Evolutionary conservation across 441 rosid genomes (phyloP).

Genomic region (Aquilaria agallochum): DNA sequence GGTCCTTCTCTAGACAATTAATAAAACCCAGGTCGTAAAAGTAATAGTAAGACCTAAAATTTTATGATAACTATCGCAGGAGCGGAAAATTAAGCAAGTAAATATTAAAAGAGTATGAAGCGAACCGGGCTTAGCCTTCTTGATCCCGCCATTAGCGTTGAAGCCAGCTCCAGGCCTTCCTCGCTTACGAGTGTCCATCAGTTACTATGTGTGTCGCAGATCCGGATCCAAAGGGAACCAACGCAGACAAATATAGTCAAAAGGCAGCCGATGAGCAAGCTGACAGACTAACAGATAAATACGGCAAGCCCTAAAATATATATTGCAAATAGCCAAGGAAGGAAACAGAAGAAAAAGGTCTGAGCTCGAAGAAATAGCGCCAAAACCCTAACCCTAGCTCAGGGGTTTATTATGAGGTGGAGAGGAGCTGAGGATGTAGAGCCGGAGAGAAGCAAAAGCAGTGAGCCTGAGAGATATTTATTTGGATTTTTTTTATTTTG

Average conservation of each 20-base stretch:
- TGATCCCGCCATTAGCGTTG: slow-evolving; percentile 56
- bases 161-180: slow-evolving; percentile 47
- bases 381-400: slow-evolving; percentile 24
- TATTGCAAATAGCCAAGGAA: neutral
- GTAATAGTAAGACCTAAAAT: neutral
- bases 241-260: neutral
- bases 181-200: slow-evolving; percentile 78
- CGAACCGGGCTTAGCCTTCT: slow-evolving; percentile 76
- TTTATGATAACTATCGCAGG: neutral
- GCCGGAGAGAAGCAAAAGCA: neutral
- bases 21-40: neutral
- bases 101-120: slow-evolving; percentile 1
- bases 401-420: slow-evolving; percentile 6
- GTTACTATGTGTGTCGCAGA: slow-evolving; percentile 8
- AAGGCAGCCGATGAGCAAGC: neutral
- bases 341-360: neutral
- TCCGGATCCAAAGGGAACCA: slow-evolving; percentile 23
- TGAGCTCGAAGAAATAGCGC: neutral
- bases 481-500: neutral
- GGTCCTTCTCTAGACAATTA: no score
- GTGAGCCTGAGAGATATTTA: neutral
- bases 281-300: slow-evolving; percentile 1
- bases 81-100: neutral
- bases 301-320: no score
- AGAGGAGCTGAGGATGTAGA: neutral